Evolutionary conservation across 31 red algal species (phyloP), one percentile per base, ranked within the genome.

Genomic region (Odonthalia washingtoniensis): DNA sequence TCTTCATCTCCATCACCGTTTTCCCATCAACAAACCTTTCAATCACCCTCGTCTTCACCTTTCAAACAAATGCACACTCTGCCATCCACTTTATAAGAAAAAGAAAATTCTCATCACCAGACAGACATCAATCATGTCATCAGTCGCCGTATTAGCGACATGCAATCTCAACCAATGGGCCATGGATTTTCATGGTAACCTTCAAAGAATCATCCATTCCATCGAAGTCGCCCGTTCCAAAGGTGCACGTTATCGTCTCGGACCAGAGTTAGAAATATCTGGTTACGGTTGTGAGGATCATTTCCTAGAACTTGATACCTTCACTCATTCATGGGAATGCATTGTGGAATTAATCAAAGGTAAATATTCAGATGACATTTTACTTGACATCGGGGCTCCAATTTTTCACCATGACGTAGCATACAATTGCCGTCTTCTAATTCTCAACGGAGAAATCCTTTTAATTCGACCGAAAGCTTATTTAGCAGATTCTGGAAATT

Each of bases 251-350:
- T 96, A 94, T 75, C 91, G 97, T 5, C 33, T 99, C 6, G 97
- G 97, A 44, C 94, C 94, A 21, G 97, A 99, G 62, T 83, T 99
- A 28, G 97, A 99, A 72, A 78, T 93, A n/a, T 79, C 83, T 24
- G 97, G 97, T 2, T 99, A 99, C 53, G 91, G 97, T 1, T 96
- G 94, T 40, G 97, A 99, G 63, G 97, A 99, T 76, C 94, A 96
- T 74, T 99, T 99, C 57, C 83, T 90, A 1, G 97, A 99, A 62
- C 90, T 74, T 0, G 97, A 99, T 75, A 99, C 97, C 5, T 93
- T 92, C 45, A 64, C 70, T 5, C 94, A 99, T 43, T 67, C 87
- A 30, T 99, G 97, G 97, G 87, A 99, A 78, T 81, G 69, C 24
- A 70, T 99, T 57, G 90, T 88, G 2, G 83, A 75, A 52, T 81